phyloP scores from a whole-genome alignment of 805 yeast species.

The Pichia phayaonensis region DNA sequence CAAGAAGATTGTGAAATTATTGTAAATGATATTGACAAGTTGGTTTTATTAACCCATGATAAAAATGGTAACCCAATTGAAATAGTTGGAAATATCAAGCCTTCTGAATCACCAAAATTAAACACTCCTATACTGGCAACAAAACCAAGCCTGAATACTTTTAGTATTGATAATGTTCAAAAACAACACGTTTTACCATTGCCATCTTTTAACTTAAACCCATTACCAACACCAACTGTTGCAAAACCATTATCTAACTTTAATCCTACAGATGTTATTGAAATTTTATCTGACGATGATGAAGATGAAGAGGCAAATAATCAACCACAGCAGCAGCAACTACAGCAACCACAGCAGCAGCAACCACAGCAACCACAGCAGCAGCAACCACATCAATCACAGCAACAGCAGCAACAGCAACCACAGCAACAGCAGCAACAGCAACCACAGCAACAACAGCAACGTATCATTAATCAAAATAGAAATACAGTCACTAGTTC shows the following conservation, averaged over 20 bases:
- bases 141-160: not conserved
- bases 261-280: constrained; percentile 1
- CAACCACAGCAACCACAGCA: not conserved
- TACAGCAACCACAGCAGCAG: not conserved
- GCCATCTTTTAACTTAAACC: not conserved
- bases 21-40: not conserved
- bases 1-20: constrained; percentile 9
- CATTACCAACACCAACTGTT: not conserved
- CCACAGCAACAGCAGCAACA: not conserved
- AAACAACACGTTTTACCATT: not conserved
- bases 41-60: constrained; percentile 8
- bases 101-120: not conserved
- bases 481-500: too few species aligned
- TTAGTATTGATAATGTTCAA: not conserved
- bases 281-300: constrained; percentile 6
- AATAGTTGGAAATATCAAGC: not conserved
- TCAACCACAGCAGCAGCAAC: not conserved
- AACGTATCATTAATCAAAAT: too few species aligned
- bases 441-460: not conserved
- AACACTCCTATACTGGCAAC: not conserved
- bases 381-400: not conserved
- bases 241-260: not conserved
- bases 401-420: not conserved
- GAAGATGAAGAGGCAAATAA: not conserved
- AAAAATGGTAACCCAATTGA: not conserved